Evolutionary conservation across 257 asterid species (phyloP).

Genomic region (Solanum raphanifolium): DNA sequence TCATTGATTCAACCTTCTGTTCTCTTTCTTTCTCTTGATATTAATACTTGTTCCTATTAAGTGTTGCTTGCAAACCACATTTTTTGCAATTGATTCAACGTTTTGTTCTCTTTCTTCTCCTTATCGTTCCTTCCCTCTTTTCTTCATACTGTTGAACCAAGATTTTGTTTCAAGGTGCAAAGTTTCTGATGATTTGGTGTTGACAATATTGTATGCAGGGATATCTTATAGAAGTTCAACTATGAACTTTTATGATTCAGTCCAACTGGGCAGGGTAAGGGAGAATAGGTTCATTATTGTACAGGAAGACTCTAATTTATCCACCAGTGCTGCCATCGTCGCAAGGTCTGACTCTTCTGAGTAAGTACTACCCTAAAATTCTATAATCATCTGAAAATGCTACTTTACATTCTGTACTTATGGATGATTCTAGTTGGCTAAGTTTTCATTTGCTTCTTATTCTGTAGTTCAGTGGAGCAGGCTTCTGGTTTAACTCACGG

Average conservation of each 20-base stretch:
- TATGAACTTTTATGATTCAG: slow-evolving; percentile 3
- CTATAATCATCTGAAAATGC: neutral
- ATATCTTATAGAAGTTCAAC: slow-evolving; percentile 21
- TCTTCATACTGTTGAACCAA: neutral
- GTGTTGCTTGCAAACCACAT: neutral
- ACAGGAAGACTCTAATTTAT: slow-evolving; percentile 2
- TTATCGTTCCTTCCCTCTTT: neutral
- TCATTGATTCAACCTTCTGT: neutral
- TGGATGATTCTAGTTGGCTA: neutral
- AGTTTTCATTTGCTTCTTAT: neutral
- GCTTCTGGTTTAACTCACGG: neutral
- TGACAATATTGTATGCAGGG: slow-evolving; percentile 16
- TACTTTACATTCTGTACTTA: neutral
- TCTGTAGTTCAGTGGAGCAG: slow-evolving; percentile 8
- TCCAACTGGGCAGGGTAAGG: neutral
- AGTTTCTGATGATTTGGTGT: neutral
- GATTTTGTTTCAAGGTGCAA: neutral
- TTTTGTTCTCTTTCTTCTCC: neutral
- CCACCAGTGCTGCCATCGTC: slow-evolving; percentile 2
- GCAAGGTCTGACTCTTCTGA: slow-evolving; percentile 11
- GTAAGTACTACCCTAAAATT: slow-evolving; percentile 11
- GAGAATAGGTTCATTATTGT: slow-evolving; percentile 8
- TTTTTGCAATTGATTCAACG: neutral
- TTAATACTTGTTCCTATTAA: too few species aligned
- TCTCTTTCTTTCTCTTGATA: too few species aligned